Evolutionary conservation across 176 grass and related monocot genomes (phyloP), one percentile per base, ranked within the genome.

Genomic region (Rhynchospora breviuscula): DNA sequence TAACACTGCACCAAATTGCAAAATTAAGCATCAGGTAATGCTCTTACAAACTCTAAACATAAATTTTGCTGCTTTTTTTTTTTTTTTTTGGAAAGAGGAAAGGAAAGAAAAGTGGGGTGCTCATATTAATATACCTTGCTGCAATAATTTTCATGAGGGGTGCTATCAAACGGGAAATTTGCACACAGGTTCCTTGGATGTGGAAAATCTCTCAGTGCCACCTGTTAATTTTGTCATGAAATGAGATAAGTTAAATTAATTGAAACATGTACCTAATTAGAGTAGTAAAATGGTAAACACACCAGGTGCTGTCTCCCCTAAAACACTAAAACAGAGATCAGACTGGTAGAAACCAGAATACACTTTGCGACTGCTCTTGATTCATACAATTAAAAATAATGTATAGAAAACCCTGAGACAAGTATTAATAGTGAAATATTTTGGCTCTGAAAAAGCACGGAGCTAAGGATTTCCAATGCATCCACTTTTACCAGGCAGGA

Each of bases 141-240:
- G 48, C 88, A 94, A 51, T 6, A 29, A 15, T 6, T 90, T 72
- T 90, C 68, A 9, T 90, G 88, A 14, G 59, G 43, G 54, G 87
- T 83, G 8, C 21, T 86, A 29, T 86, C 47, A 80, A 97, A 94
- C 22, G 83, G 91, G 9, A 86, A 80, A 67, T 87, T 90, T 35
- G 18, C 94, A 85, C 93, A 96, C 8, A 94, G 45, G 44, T 93
- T 23, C 79, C 94, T 82, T 64, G 88, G 94, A 87, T 94, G 91
- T 15, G 91, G 85, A 25, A 77, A 92, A 23, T 94, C 91, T 71
- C 69, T 90, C 17, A 94, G 52, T 14, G 94, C 94, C n/a, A 89
- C 88, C 91, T 94, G 78, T 81, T n/a, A 54, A 15, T 79, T 46
- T 46, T 1, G 67, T 56, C 35, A 79, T 13, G 31, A 84, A 62